These are phyloP conservation scores for Metarhizium rileyi DNA, from an alignment of 2,329 filamentous ascomycete species.

Conservation along the genomic window DNA sequence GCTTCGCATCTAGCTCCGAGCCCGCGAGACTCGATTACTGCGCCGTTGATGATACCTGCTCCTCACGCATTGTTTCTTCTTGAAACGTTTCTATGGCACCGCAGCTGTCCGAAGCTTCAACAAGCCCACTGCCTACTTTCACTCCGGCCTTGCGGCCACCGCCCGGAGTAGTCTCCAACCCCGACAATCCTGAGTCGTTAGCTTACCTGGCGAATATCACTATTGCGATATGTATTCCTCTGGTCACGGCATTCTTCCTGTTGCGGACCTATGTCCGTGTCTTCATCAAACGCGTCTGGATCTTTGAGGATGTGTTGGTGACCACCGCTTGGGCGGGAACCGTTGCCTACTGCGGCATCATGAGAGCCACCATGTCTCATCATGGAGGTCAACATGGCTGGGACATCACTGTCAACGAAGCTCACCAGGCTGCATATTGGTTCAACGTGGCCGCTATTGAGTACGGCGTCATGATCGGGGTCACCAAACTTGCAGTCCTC, in stretches of 20 bases:
- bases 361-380: constrained; percentile 7
- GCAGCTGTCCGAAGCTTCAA: not conserved
- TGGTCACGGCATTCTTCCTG: constrained; percentile 7
- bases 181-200: constrained; percentile 3
- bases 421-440: constrained; percentile 5
- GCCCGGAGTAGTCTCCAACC: constrained; percentile 3
- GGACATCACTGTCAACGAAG: constrained; percentile 4
- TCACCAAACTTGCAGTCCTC: constrained; percentile 6
- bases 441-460: constrained; percentile 6
- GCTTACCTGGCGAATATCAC: constrained; percentile 4
- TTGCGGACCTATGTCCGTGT: constrained; percentile 4
- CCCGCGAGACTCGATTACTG: not conserved
- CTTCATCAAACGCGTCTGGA: constrained; percentile 6
- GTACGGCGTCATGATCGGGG: constrained; percentile 7
- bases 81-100: not conserved
- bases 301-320: constrained; percentile 5
- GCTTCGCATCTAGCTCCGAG: not conserved
- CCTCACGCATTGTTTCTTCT: not conserved
- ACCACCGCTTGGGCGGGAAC: constrained; percentile 5
- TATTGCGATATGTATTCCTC: constrained; percentile 4
- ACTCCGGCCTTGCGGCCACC: constrained; percentile 4
- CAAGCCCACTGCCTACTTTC: not conserved
- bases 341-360: constrained; percentile 8
- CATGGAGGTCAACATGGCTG: constrained; percentile 5
- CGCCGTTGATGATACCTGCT: no score